phyloP scores from a whole-genome alignment of 1,139 yeast species.

The Yamadazyma siamensis region DNA sequence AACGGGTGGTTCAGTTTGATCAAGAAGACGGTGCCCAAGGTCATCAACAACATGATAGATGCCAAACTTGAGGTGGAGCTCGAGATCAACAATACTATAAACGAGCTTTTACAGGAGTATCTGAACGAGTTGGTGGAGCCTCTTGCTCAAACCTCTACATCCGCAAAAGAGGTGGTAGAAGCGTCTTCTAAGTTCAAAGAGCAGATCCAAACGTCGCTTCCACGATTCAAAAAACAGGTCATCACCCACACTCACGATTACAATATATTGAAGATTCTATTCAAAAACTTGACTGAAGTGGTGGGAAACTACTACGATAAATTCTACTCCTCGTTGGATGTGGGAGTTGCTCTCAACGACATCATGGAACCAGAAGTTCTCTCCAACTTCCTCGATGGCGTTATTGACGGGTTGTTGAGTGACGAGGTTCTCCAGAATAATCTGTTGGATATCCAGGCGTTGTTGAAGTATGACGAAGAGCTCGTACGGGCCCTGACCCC shows the following conservation, averaged over 20 bases:
- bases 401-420: constrained; percentile 13
- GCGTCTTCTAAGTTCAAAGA: constrained; percentile 39
- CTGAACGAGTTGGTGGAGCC: constrained; percentile 35
- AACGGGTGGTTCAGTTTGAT: constrained; percentile 56
- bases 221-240: constrained; percentile 53
- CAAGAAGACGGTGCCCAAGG: constrained; percentile 71
- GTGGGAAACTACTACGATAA: constrained; percentile 31
- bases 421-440: constrained; percentile 12
- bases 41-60: constrained; percentile 83
- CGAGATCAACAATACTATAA: constrained; percentile 69
- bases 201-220: constrained; percentile 50
- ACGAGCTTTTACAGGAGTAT: constrained; percentile 50
- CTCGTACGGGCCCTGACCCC: constrained; percentile 2
- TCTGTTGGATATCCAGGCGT: constrained; percentile 15
- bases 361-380: constrained; percentile 59
- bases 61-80: constrained; percentile 75
- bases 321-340: constrained; percentile 21
- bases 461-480: constrained; percentile 15
- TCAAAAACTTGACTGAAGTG: constrained; percentile 29
- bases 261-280: constrained; percentile 28
- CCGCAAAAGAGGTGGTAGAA: constrained; percentile 22
- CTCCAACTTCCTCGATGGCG: constrained; percentile 36
- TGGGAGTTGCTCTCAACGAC: constrained; percentile 15
- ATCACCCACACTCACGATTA: constrained; percentile 41
- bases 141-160: constrained; percentile 11